These are phyloP conservation scores for Pyrenophora graminea DNA, from an alignment of 2,329 filamentous ascomycete genomes.

Conservation along the genomic window DNA sequence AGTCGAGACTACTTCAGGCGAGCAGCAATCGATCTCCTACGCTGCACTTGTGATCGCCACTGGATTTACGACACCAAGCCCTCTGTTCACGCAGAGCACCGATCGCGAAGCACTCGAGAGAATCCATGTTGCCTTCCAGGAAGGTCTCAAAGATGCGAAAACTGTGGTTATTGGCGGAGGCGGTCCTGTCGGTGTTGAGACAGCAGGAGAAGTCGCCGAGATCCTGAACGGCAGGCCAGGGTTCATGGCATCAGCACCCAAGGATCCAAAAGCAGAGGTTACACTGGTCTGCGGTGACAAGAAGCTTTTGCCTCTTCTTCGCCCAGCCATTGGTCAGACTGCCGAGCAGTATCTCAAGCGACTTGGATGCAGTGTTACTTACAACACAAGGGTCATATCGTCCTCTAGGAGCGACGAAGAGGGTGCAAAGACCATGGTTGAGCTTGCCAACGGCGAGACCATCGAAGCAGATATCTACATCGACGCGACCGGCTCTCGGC, in stretches of 20 bases:
- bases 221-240: constrained; percentile 46
- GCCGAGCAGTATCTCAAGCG: constrained; percentile 55
- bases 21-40: constrained; percentile 50
- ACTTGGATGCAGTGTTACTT: constrained; percentile 53
- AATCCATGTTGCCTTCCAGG: constrained; percentile 45
- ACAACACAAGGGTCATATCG: constrained; percentile 44
- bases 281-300: constrained; percentile 52
- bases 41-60: constrained; percentile 61
- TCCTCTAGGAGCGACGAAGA: constrained; percentile 35
- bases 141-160: constrained; percentile 46
- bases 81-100: constrained; percentile 51
- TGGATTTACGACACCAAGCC: constrained; percentile 55
- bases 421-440: constrained; percentile 50
- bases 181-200: constrained; percentile 56
- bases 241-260: constrained; percentile 43
- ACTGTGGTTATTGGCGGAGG: constrained; percentile 55
- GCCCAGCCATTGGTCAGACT: constrained; percentile 49
- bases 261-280: constrained; percentile 48
- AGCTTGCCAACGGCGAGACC: constrained; percentile 52
- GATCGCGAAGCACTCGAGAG: constrained; percentile 31
- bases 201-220: constrained; percentile 56
- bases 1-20: constrained; percentile 39
- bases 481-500: constrained; percentile 56
- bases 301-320: constrained; percentile 52
- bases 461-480: constrained; percentile 60